Conservation (phyloP, 2,329 filamentous ascomycete genomes). For the Calonectria naviculata region DNA sequence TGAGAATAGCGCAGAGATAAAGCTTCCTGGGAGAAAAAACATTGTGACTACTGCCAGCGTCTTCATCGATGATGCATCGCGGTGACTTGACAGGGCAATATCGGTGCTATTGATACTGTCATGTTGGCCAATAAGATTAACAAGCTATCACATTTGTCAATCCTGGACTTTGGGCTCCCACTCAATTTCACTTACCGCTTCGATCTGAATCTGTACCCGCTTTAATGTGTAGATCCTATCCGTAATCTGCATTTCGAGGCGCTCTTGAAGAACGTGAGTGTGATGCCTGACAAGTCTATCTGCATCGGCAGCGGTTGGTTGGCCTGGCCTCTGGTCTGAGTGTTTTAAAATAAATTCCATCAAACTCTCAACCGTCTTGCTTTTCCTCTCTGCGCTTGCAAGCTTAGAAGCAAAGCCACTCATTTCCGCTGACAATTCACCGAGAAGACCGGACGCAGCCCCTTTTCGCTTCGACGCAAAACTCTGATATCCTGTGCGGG, state of each 20-base stretch:
- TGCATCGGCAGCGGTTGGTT: conserved; percentile 6
- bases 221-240: conserved; percentile 50
- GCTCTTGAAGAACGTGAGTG: conserved; percentile 43
- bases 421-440: conserved; percentile 45
- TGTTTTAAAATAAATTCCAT: conserved; percentile 43
- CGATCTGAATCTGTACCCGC: conserved; percentile 52
- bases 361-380: conserved; percentile 47
- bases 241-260: conserved; percentile 48
- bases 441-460: conserved; percentile 43
- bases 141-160: conserved; percentile 42
- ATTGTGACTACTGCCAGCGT: conserved; percentile 55
- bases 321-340: conserved; percentile 8
- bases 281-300: conserved; percentile 40
- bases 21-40: conserved; percentile 56
- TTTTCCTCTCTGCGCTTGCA: conserved; percentile 51
- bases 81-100: conserved; percentile 49
- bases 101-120: conserved; percentile 50
- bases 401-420: conserved; percentile 49
- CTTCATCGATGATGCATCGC: conserved; percentile 57
- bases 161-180: background rate
- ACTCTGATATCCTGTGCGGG: conserved; percentile 47
- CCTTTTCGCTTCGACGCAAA: conserved; percentile 44
- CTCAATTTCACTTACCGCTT: conserved; percentile 43
- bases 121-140: conserved; percentile 51
- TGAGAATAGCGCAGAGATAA: conserved; percentile 55